phyloP scores from a whole-genome alignment of 371 early-diverging fungal species.

The Nosema granulosis region DNA sequence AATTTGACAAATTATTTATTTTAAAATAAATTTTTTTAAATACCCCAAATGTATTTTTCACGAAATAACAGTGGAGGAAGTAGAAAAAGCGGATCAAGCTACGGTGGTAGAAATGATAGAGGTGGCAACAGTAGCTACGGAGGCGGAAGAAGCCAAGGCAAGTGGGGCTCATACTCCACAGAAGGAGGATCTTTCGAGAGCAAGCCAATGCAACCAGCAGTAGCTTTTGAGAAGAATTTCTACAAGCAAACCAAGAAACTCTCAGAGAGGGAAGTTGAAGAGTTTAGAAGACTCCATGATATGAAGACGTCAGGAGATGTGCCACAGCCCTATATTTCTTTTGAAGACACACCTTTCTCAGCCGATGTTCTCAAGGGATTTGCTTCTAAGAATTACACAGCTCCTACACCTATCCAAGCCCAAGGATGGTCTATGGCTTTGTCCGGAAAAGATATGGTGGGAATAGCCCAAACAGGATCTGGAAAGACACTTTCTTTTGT shows the following conservation, averaged over 20 bases:
- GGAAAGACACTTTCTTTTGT: constrained; percentile 95
- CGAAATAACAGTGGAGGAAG: not conserved
- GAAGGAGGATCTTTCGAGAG: constrained; percentile 13
- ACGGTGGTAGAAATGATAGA: not conserved
- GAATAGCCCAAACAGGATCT: constrained; percentile 93
- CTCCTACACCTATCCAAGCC: constrained; percentile 91
- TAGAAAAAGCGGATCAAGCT: not conserved
- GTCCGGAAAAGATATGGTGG: constrained; percentile 91
- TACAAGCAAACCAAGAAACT: constrained; percentile 67
- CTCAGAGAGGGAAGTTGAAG: constrained; percentile 67
- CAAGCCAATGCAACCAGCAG: constrained; percentile 37
- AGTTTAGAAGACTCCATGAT: constrained; percentile 68
- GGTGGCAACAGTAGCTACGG: constrained; percentile 5
- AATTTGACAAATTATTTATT: not conserved
- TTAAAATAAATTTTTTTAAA: constrained; percentile 29
- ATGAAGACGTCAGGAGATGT: constrained; percentile 70
- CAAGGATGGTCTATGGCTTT: constrained; percentile 99
- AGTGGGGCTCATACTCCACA: not conserved
- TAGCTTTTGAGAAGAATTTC: constrained; percentile 75
- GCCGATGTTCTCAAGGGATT: constrained; percentile 78
- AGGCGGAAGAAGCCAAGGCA: constrained; percentile 22
- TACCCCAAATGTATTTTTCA: constrained; percentile 5
- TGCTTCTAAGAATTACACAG: constrained; percentile 73
- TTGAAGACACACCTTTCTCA: constrained; percentile 72
- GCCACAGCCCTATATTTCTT: constrained; percentile 73